phyloP scores from a whole-genome alignment of 2,329 filamentous ascomycete species.

The Piedraia hortae region DNA sequence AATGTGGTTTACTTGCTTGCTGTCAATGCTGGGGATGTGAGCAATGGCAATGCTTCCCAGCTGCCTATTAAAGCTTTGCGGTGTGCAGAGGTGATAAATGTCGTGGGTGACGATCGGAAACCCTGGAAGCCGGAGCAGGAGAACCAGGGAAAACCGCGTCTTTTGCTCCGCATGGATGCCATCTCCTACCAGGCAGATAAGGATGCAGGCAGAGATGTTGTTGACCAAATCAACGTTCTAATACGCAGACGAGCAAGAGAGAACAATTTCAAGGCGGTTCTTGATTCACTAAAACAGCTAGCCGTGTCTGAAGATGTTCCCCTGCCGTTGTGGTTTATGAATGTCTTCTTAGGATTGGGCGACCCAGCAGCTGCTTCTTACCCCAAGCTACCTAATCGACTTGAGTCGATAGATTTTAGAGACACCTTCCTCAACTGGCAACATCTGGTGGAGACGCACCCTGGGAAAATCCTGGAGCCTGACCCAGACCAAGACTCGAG shows the following conservation, averaged over 20 bases:
- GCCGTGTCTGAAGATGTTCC: constrained; percentile 53
- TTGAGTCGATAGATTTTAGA: constrained; percentile 61
- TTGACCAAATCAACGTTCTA: constrained; percentile 62
- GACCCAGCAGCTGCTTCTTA: constrained; percentile 74
- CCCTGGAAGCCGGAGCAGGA: constrained; percentile 32
- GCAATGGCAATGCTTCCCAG: constrained; percentile 21
- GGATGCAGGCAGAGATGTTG: constrained; percentile 47
- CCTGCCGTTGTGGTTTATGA: constrained; percentile 74
- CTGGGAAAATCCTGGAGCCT: constrained; percentile 65
- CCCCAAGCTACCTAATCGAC: constrained; percentile 48
- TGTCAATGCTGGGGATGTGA: constrained; percentile 32
- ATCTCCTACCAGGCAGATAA: constrained; percentile 52
- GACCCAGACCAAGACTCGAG: constrained; percentile 41
- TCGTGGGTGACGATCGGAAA: constrained; percentile 63
- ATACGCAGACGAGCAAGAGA: constrained; percentile 61
- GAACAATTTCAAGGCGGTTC: constrained; percentile 87
- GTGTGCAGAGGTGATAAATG: constrained; percentile 59
- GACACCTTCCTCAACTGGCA: constrained; percentile 94
- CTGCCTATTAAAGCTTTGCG: constrained; percentile 41
- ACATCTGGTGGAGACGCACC: constrained; percentile 68
- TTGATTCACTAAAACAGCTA: constrained; percentile 73
- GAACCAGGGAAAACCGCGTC: constrained; percentile 27
- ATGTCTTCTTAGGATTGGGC: constrained; percentile 92
- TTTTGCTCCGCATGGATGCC: constrained; percentile 62
- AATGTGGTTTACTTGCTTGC: constrained; percentile 75